A percentile compares a stretch with the other conserved stretches of the same genome.
Conservation (phyloP, 2,329 filamentous ascomycete species). For the Ilyonectria destructans region DNA sequence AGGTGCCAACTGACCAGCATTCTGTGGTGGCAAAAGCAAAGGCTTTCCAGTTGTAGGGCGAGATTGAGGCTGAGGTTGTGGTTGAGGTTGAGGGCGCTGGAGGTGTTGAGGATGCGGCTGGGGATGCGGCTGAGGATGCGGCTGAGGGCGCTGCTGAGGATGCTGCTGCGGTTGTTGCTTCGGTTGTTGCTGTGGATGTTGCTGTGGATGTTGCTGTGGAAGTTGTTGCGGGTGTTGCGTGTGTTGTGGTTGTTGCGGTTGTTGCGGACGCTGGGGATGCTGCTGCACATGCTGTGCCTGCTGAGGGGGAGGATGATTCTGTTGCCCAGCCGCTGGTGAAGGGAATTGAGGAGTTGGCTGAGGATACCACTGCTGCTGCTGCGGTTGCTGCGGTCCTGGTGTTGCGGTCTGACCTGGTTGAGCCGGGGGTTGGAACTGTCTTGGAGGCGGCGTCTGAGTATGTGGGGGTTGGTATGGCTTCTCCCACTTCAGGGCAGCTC, state of each 20-base stretch:
- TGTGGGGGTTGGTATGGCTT: constrained; percentile 59
- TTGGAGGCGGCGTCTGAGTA: constrained; percentile 44
- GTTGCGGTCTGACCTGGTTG: constrained; percentile 43
- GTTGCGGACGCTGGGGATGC: constrained; percentile 40
- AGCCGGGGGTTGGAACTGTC: constrained; percentile 47
- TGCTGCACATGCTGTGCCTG: constrained; percentile 41
- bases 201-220: constrained; percentile 36
- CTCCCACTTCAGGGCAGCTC: constrained; percentile 58
- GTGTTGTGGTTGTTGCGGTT: constrained; percentile 41
- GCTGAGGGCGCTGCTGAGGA: constrained; percentile 42
- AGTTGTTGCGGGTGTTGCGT: constrained; percentile 39
- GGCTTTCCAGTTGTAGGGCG: constrained; percentile 49
- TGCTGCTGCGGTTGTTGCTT: constrained; percentile 34
- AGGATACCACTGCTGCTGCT: constrained; percentile 44
- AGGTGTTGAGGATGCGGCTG: constrained; percentile 40
- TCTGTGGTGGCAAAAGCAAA: constrained; percentile 55
- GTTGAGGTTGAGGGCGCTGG: constrained; percentile 38
- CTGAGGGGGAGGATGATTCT: constrained; percentile 40
- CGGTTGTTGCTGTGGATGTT: constrained; percentile 36
- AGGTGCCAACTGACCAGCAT: constrained; percentile 54
- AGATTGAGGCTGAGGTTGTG: constrained; percentile 44
- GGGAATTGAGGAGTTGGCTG: constrained; percentile 43
- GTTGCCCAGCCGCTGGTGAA: constrained; percentile 42
- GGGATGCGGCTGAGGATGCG: constrained; percentile 35
- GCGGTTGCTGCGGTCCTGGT: constrained; percentile 40